Evolutionary conservation across 2,329 filamentous ascomycete genomes (phyloP).

Genomic region (Onygenales sp.): DNA sequence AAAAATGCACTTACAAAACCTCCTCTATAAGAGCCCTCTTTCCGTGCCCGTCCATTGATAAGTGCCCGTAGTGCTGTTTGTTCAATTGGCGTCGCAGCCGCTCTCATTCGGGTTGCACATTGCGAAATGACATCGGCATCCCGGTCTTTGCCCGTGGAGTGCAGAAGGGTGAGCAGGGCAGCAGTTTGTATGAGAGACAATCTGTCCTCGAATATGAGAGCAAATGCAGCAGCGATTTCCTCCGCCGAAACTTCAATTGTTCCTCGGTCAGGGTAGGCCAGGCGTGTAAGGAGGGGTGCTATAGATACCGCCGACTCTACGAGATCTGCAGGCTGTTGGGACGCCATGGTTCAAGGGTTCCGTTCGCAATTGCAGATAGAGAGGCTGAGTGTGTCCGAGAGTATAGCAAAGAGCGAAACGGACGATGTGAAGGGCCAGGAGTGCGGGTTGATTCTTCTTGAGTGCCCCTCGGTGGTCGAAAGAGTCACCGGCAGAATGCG

Average conservation of each 20-base stretch:
- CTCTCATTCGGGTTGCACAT: constrained; percentile 75
- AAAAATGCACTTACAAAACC: constrained; percentile 57
- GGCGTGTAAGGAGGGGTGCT: constrained; percentile 37
- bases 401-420: background rate
- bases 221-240: constrained; percentile 84
- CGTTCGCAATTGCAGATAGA: background rate
- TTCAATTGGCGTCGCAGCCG: constrained; percentile 66
- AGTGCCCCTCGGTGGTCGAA: background rate
- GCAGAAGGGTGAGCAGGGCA: constrained; percentile 78
- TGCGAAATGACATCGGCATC: constrained; percentile 76
- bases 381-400: background rate
- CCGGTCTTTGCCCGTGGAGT: constrained; percentile 81
- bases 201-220: constrained; percentile 82
- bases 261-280: constrained; percentile 36
- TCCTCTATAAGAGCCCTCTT: constrained; percentile 67
- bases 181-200: constrained; percentile 83
- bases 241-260: constrained; percentile 53
- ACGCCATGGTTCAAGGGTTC: constrained; percentile 15
- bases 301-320: constrained; percentile 34
- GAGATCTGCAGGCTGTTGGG: constrained; percentile 15
- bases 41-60: constrained; percentile 50
- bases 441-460: background rate
- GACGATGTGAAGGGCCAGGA: background rate
- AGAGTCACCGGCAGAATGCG: constrained; percentile 1
- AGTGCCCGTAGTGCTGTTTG: constrained; percentile 50